phyloP scores from a whole-genome alignment of 345 rosid species.

The Brassica carinata region DNA sequence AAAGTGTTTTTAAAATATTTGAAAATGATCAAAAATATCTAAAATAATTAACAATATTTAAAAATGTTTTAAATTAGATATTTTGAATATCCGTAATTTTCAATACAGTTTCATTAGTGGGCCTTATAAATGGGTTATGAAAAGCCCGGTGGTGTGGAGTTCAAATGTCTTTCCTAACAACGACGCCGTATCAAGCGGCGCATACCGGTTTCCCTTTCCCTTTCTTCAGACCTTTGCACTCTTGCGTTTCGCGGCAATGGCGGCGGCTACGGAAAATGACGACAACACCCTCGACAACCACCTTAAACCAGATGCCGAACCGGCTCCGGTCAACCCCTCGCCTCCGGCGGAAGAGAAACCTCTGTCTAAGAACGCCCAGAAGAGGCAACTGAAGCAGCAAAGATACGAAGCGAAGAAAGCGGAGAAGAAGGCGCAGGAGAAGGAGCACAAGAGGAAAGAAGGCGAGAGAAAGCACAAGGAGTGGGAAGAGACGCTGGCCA shows the following conservation, averaged over 20 bases:
- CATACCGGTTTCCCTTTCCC: not conserved
- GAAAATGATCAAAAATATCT: too few relatives aligned
- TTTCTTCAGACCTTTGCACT: not conserved
- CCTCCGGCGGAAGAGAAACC: conserved; percentile 29
- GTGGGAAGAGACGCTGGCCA: conserved; percentile 32
- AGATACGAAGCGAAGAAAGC: conserved; percentile 78
- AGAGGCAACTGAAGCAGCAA: conserved; percentile 79
- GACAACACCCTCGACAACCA: conserved; percentile 22
- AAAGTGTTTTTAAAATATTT: too few relatives aligned
- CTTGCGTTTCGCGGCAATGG: conserved; percentile 16
- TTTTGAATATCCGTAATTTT: too few relatives aligned
- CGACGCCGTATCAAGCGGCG: not conserved
- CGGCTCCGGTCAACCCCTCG: not conserved
- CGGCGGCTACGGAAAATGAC: conserved; percentile 39
- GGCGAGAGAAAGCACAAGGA: conserved; percentile 50
- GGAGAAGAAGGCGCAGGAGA: conserved; percentile 78
- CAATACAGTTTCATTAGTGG: not conserved
- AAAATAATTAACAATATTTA: too few relatives aligned
- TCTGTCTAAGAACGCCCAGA: conserved; percentile 77
- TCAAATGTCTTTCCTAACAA: not conserved
- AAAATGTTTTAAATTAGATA: too few relatives aligned
- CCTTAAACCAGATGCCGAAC: conserved; percentile 10
- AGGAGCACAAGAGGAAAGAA: conserved; percentile 70
- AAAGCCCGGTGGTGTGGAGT: not conserved
- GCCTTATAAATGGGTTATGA: not conserved